A percentile compares a stretch with the other conserved stretches of the same genome.
Conservation (phyloP, 208 protist genomes). For the Spongospora subterranea region DNA sequence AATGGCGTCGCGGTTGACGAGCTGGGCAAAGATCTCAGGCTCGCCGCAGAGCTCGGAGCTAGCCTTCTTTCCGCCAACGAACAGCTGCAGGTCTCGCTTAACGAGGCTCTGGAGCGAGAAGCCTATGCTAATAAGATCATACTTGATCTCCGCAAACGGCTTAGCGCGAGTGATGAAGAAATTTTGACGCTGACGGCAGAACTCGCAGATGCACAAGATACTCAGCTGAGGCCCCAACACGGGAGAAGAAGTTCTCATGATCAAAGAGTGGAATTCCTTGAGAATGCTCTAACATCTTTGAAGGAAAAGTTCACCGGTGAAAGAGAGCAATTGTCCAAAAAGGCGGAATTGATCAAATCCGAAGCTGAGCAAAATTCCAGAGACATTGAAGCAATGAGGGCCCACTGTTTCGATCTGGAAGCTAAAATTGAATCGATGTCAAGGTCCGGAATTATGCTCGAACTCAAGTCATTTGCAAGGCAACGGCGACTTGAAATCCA, state of each 20-base stretch:
- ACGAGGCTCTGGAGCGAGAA: slow-evolving; percentile 26
- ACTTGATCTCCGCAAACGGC: not conserved
- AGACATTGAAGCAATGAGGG: not conserved
- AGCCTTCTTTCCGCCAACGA: not conserved
- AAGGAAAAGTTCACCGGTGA: not conserved
- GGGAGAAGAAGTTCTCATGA: not conserved
- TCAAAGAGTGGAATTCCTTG: not conserved
- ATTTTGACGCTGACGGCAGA: slow-evolving; percentile 31
- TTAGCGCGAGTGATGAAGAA: not conserved
- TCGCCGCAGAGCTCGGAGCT: slow-evolving; percentile 5
- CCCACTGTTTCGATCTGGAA: not conserved
- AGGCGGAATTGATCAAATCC: not conserved
- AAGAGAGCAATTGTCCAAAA: not conserved
- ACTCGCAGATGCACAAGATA: not conserved
- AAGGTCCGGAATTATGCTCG: not conserved
- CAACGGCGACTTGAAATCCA: not conserved
- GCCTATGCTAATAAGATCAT: too few relatives aligned
- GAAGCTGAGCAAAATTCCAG: not conserved
- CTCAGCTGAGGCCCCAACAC: not conserved
- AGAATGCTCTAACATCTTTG: not conserved
- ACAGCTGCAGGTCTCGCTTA: not conserved
- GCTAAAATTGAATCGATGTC: not conserved
- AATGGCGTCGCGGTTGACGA: not conserved
- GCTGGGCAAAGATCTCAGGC: not conserved
- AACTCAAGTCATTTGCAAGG: slow-evolving; percentile 5